Evolutionary conservation across 176 grass and related monocot genomes (phyloP).

Genomic region (Carex cristatella): DNA sequence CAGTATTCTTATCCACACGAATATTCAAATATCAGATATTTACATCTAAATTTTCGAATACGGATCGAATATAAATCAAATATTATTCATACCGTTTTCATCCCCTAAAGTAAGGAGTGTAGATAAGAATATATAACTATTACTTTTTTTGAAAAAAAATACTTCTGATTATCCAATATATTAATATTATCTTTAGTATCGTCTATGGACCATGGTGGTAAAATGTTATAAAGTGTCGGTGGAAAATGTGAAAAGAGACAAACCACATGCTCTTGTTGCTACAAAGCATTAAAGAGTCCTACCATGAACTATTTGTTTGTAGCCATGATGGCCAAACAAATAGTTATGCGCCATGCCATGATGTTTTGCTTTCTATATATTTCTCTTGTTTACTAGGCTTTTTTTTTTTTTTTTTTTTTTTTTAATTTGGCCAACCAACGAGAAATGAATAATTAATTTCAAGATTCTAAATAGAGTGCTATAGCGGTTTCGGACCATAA

Average conservation of each 20-base stretch:
- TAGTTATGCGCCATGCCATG: not conserved
- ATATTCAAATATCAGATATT: too few species aligned
- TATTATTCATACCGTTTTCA: too few species aligned
- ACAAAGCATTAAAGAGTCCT: not conserved
- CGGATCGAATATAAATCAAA: too few species aligned
- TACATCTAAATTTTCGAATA: too few species aligned
- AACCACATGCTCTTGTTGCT: not conserved
- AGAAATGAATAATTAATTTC: not conserved
- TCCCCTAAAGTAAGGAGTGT: too few species aligned
- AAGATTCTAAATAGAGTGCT: too few species aligned
- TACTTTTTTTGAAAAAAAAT: too few species aligned
- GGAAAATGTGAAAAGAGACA: not conserved
- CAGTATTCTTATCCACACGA: too few species aligned
- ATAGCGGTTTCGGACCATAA: too few species aligned
- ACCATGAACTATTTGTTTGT: conserved; percentile 8
- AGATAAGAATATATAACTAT: too few species aligned
- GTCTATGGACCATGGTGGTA: not conserved
- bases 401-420: not conserved
- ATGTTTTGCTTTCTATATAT: not conserved
- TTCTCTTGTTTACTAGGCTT: not conserved
- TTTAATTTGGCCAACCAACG: not conserved
- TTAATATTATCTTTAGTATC: not conserved
- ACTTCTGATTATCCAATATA: too few species aligned
- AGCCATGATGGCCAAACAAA: not conserved
- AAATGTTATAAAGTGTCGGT: not conserved